Conservation (phyloP, 305 asterid genomes). For the Nicotiana rustica region DNA sequence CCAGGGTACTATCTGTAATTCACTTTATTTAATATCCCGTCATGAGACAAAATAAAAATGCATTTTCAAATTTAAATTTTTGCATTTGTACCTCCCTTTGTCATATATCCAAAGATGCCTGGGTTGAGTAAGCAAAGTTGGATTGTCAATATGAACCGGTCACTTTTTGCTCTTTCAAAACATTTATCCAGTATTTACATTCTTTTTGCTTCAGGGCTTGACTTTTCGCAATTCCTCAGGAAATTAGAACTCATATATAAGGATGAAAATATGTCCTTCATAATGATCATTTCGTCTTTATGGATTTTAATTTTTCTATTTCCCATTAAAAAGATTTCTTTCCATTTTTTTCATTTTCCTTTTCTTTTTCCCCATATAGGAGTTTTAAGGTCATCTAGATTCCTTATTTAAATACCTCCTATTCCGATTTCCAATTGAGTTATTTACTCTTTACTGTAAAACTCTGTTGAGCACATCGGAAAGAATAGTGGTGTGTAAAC, state of each 20-base stretch:
- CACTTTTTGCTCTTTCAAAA: slow-evolving; percentile 9
- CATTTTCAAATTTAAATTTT: slow-evolving; percentile 24
- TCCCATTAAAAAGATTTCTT: slow-evolving; percentile 10
- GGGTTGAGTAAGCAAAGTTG: slow-evolving; percentile 28
- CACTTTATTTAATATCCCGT: slow-evolving; percentile 23
- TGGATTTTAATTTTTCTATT: slow-evolving; percentile 7
- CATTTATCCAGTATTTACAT: neutral
- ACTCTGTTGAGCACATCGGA: slow-evolving; percentile 20
- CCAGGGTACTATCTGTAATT: slow-evolving; percentile 68
- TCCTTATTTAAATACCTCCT: slow-evolving; percentile 19
- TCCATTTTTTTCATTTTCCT: neutral
- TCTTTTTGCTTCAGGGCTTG: slow-evolving; percentile 17
- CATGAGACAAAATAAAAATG: slow-evolving; percentile 10
- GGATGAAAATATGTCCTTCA: neutral
- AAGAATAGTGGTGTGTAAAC: neutral
- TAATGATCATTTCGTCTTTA: neutral
- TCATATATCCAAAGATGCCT: neutral
- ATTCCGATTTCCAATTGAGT: neutral
- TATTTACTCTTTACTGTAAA: slow-evolving; percentile 15
- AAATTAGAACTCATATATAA: slow-evolving; percentile 6
- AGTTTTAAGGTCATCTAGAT: slow-evolving; percentile 19
- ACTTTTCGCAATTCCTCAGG: slow-evolving; percentile 1
- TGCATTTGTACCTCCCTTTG: neutral
- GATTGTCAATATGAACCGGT: neutral
- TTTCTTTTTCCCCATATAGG: neutral